phyloP scores from a whole-genome alignment of 1,284 basidiomycete genomes.

The Ustilago bromivora region DNA sequence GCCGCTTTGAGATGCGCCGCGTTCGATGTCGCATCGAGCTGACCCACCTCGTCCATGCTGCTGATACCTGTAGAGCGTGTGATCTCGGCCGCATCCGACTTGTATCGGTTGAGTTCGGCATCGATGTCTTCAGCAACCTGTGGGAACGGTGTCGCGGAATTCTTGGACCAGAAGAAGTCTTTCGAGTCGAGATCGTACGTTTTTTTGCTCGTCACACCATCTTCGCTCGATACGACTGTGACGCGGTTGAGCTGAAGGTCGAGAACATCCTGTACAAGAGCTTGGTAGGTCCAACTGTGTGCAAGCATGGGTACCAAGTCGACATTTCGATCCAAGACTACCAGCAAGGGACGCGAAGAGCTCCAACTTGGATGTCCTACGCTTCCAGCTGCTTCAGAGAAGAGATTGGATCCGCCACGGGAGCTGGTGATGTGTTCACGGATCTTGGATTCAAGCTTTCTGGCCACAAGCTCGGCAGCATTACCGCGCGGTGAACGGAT shows the following conservation, averaged over 20 bases:
- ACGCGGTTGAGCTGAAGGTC: conserved; percentile 97
- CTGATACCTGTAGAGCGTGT: conserved; percentile 95
- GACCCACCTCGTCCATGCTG: conserved; percentile 87
- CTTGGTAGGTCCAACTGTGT: conserved; percentile 99
- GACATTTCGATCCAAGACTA: conserved; percentile 93
- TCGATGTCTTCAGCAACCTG: conserved; percentile 99
- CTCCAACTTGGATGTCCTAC: conserved; percentile 36
- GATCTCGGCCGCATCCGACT: conserved; percentile 95
- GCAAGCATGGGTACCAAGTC: conserved; percentile 94
- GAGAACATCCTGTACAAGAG: conserved; percentile 95
- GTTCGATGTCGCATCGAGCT: conserved; percentile 83
- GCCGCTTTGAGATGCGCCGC: conserved; percentile 96
- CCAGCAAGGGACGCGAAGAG: conserved; percentile 74
- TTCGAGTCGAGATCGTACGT: conserved; percentile 94
- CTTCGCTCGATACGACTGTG: conserved; percentile 74
- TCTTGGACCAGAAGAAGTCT: conserved; percentile 99
- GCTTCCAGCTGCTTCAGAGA: conserved; percentile 57
- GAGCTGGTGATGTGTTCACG: conserved; percentile 89
- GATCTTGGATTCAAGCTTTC: conserved; percentile 92
- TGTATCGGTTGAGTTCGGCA: conserved; percentile 88
- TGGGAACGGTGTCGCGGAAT: conserved; percentile 95
- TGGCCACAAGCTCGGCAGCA: conserved; percentile 97
- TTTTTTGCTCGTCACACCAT: conserved; percentile 51
- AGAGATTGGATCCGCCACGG: conserved; percentile 65
- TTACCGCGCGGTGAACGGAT: conserved; percentile 95